Evolutionary conservation across 2,329 filamentous ascomycete genomes (phyloP).

Genomic region (Rosellinia necatrix): DNA sequence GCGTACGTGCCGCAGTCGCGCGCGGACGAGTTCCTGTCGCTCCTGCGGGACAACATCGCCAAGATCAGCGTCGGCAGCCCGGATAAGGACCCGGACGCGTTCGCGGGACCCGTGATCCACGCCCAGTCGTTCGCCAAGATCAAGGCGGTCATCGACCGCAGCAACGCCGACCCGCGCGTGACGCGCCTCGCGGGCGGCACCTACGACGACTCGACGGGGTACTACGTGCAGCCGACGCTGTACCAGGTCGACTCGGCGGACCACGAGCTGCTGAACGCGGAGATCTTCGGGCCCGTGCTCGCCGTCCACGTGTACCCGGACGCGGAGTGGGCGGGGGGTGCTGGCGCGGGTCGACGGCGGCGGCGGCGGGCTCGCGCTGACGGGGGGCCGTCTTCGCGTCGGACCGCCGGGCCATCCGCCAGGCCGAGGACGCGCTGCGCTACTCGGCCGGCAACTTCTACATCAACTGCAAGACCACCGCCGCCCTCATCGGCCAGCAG

Average conservation of each 20-base stretch:
- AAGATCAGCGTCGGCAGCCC: constrained; percentile 6
- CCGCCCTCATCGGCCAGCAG: constrained; percentile 4
- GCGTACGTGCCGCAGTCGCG: constrained; percentile 1
- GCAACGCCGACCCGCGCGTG: neutral
- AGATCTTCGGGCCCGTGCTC: constrained; percentile 9
- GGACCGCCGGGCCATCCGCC: constrained; percentile 3
- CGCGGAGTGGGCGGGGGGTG: constrained; percentile 1
- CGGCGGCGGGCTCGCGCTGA: constrained; percentile 3
- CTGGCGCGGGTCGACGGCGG: constrained; percentile 1
- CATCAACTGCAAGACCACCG: constrained; percentile 8
- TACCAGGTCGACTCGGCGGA: constrained; percentile 5
- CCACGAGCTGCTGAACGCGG: constrained; percentile 8
- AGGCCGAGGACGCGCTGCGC: constrained; percentile 11
- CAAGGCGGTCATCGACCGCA: constrained; percentile 5
- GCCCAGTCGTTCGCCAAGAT: constrained; percentile 3
- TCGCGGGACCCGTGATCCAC: constrained; percentile 8
- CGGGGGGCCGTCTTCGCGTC: constrained; percentile 1
- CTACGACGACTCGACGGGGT: constrained; percentile 7
- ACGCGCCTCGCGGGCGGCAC: constrained; percentile 1
- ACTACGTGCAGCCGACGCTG: constrained; percentile 10
- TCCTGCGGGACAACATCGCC: neutral
- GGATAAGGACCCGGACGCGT: constrained; percentile 6
- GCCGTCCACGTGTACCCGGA: constrained; percentile 4
- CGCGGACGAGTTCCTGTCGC: neutral
- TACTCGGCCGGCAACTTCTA: constrained; percentile 9